These are phyloP conservation scores for Galerina marginata DNA, from an alignment of 768 basidiomycete genomes.

Conservation along the genomic window DNA sequence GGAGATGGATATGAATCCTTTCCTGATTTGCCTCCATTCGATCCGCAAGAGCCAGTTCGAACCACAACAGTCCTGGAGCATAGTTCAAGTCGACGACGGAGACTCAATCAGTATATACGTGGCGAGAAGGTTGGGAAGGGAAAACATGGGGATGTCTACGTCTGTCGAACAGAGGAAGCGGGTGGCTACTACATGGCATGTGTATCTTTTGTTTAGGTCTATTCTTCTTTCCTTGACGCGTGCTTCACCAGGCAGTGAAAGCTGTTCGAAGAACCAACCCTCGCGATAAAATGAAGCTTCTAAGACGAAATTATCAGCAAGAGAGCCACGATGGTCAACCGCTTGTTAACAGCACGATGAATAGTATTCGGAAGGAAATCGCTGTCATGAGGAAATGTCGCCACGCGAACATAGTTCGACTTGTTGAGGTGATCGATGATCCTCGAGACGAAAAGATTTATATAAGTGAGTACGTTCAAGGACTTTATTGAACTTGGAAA, in stretches of 20 bases:
- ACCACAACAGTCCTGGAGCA: conserved; percentile 46
- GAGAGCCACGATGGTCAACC: conserved; percentile 24
- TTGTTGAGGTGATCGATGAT: conserved; percentile 92
- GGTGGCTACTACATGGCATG: conserved; percentile 46
- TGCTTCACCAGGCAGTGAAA: conserved; percentile 65
- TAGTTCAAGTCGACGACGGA: conserved; percentile 35
- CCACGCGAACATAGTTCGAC: conserved; percentile 77
- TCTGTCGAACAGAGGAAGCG: conserved; percentile 53
- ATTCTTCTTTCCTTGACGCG: not conserved
- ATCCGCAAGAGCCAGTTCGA: conserved; percentile 47
- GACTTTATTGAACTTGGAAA: not conserved
- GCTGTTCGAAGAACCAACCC: conserved; percentile 68
- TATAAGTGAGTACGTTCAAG: conserved; percentile 61
- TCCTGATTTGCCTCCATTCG: conserved; percentile 32
- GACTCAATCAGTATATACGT: conserved; percentile 74
- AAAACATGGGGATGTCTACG: conserved; percentile 66
- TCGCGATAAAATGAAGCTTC: conserved; percentile 64
- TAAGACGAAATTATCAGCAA: conserved; percentile 47
- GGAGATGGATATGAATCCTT: conserved; percentile 3
- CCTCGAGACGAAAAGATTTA: conserved; percentile 81
- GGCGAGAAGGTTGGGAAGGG: conserved; percentile 43
- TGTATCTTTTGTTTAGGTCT: conserved; percentile 26
- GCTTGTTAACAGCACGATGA: conserved; percentile 63
- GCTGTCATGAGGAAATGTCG: conserved; percentile 90
- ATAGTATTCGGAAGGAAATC: conserved; percentile 84